Percentiles rank a stretch among this genome's conserved stretches.
Evolutionary conservation across 441 rosid genomes (phyloP).

Genomic region (Kokia cookei): DNA sequence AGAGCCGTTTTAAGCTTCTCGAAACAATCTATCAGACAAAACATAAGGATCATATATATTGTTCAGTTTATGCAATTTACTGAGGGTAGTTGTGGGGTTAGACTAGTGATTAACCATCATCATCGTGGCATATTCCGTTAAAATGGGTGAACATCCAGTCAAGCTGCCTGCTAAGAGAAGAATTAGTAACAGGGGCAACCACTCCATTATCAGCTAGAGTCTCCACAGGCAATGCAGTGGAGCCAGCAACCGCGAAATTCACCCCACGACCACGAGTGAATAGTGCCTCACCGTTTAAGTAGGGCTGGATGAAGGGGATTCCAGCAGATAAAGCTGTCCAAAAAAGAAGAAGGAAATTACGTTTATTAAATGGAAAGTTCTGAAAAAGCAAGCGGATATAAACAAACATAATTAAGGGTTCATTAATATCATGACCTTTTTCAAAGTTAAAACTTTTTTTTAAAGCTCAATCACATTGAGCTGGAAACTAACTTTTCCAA

Average conservation of each 20-base stretch:
- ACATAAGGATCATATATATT: not conserved
- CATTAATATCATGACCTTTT: not conserved
- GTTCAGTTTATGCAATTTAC: not conserved
- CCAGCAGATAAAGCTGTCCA: constrained; percentile 11
- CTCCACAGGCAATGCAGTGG: constrained; percentile 14
- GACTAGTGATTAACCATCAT: not conserved
- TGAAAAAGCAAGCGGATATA: not conserved
- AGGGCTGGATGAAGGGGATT: constrained; percentile 10
- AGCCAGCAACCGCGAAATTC: constrained; percentile 24
- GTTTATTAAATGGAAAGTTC: not conserved
- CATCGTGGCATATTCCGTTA: constrained; percentile 3
- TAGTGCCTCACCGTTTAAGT: constrained; percentile 3
- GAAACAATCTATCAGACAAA: not conserved
- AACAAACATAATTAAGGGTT: not conserved
- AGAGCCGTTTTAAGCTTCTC: constrained; percentile 15
- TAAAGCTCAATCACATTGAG: not conserved
- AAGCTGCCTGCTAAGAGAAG: constrained; percentile 14
- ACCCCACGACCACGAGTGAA: constrained; percentile 9
- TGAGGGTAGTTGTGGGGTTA: too few species aligned
- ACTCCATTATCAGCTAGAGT: not conserved
- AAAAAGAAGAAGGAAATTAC: not conserved
- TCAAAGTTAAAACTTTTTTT: not conserved
- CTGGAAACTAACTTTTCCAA: not conserved
- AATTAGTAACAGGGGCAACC: constrained; percentile 4
- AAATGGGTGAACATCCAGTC: constrained; percentile 19